Conservation (phyloP, 2,329 filamentous ascomycete species). For the Sarocladium brachiariae region DNA sequence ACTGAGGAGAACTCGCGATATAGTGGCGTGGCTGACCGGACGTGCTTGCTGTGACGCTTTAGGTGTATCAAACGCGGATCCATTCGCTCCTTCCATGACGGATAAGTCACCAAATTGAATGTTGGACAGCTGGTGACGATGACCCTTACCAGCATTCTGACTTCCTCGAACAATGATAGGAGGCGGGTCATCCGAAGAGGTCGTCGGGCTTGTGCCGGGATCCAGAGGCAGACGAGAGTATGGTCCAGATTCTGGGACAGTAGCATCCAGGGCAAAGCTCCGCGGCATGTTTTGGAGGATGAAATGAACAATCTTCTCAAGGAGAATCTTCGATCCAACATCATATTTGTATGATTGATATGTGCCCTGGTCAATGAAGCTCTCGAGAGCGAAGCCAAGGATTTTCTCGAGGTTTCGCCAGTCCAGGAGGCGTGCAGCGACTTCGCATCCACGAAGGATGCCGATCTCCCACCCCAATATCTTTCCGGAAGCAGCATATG, state of each 20-base stretch:
- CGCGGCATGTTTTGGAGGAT: slow-evolving; percentile 52
- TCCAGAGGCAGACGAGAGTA: slow-evolving; percentile 34
- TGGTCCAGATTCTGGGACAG: slow-evolving; percentile 26
- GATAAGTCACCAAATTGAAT: slow-evolving; percentile 68
- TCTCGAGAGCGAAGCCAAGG: slow-evolving; percentile 50
- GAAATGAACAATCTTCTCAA: slow-evolving; percentile 51
- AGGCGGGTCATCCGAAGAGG: slow-evolving; percentile 12
- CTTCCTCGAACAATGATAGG: slow-evolving; percentile 27
- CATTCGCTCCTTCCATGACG: slow-evolving; percentile 21
- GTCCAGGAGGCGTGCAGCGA: slow-evolving; percentile 49
- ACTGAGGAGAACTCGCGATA: slow-evolving; percentile 64
- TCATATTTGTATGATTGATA: slow-evolving; percentile 44
- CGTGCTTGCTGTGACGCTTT: slow-evolving; percentile 19
- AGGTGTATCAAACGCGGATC: slow-evolving; percentile 24
- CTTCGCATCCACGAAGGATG: slow-evolving; percentile 49
- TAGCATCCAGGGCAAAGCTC: slow-evolving; percentile 52
- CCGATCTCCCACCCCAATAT: slow-evolving; percentile 50
- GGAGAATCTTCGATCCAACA: slow-evolving; percentile 45
- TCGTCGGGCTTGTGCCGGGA: slow-evolving; percentile 11
- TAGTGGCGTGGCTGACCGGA: slow-evolving; percentile 34
- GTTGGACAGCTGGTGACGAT: slow-evolving; percentile 46
- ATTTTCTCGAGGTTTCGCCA: slow-evolving; percentile 58
- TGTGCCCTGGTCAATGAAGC: slow-evolving; percentile 25
- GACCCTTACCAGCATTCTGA: slow-evolving; percentile 28
- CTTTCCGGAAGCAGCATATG: slow-evolving; percentile 57